These are phyloP conservation scores for Quercus lobata DNA, from an alignment of 331 rosid genomes.

Conservation along the genomic window DNA sequence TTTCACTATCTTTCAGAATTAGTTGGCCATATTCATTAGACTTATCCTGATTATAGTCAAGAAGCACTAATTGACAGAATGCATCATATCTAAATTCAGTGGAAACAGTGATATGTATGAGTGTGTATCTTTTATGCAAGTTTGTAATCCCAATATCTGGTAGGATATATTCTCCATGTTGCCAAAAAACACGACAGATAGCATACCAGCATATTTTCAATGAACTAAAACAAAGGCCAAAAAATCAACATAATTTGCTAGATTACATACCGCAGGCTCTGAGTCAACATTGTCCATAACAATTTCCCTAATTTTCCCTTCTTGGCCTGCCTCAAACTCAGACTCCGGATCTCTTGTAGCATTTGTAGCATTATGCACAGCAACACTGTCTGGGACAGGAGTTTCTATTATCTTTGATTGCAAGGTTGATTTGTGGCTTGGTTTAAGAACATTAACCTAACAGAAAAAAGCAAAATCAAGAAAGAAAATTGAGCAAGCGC, in stretches of 20 bases:
- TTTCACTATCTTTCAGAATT: neutral
- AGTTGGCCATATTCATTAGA: neutral
- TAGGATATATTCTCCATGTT: neutral
- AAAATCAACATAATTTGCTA: slow-evolving; percentile 16
- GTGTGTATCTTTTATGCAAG: no score
- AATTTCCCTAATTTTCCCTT: slow-evolving; percentile 83
- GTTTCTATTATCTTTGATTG: slow-evolving; percentile 62
- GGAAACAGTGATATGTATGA: neutral
- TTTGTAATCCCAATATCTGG: neutral
- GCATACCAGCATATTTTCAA: neutral
- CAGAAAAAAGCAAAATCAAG: slow-evolving; percentile 23
- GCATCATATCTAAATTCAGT: neutral
- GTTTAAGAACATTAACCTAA: slow-evolving; percentile 84
- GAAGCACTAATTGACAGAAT: neutral
- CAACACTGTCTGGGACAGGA: slow-evolving; percentile 62
- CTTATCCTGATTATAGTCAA: neutral
- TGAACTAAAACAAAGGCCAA: neutral
- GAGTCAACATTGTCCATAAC: slow-evolving; percentile 62
- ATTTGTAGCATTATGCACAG: slow-evolving; percentile 58
- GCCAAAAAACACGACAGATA: neutral
- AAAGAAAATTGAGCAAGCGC: slow-evolving; percentile 14
- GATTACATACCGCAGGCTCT: slow-evolving; percentile 45
- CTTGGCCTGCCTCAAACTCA: slow-evolving; percentile 62
- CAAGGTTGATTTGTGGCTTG: slow-evolving; percentile 89
- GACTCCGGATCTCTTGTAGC: slow-evolving; percentile 68